Evolutionary conservation across 2,329 filamentous ascomycete species (phyloP).

Genomic region (Aspergillus calidoustus): DNA sequence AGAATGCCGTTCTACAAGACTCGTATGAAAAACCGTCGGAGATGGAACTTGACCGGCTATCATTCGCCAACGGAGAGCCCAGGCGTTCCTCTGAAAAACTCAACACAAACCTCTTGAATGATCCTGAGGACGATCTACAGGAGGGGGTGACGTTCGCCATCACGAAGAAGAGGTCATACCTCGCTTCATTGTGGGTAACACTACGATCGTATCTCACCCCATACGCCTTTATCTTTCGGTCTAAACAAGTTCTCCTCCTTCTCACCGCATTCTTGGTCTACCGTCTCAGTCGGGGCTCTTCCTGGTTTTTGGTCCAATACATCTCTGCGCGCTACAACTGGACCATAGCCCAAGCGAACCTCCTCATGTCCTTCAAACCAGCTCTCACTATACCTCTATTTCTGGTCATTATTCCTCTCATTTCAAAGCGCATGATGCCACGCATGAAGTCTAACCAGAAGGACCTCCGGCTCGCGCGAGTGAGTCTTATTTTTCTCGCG

Average conservation of each 20-base stretch:
- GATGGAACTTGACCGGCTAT: constrained; percentile 39
- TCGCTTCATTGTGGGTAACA: constrained; percentile 22
- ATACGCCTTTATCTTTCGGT: constrained; percentile 47
- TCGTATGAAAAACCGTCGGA: constrained; percentile 14
- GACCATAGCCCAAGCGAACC: constrained; percentile 50
- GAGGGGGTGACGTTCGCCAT: constrained; percentile 23
- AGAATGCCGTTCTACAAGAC: constrained; percentile 32
- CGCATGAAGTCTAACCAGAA: constrained; percentile 45
- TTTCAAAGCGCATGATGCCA: constrained; percentile 45
- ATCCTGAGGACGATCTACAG: constrained; percentile 19
- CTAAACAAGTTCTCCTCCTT: constrained; percentile 47
- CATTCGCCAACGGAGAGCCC: constrained; percentile 21
- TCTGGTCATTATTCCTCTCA: constrained; percentile 50
- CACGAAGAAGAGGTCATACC: constrained; percentile 17
- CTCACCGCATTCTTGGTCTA: constrained; percentile 54
- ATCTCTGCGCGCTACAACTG: constrained; percentile 57
- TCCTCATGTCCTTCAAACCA: constrained; percentile 53
- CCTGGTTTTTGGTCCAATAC: constrained; percentile 56
- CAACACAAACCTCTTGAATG: constrained; percentile 24
- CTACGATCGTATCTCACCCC: constrained; percentile 37
- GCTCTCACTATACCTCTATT: constrained; percentile 54
- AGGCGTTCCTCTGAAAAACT: constrained; percentile 25
- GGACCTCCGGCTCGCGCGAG: constrained; percentile 53
- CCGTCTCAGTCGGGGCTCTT: constrained; percentile 53
- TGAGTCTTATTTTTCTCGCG: constrained; percentile 49